Conservation (phyloP, 2,329 filamentous ascomycete genomes). For the Ampelomyces quisqualis region DNA sequence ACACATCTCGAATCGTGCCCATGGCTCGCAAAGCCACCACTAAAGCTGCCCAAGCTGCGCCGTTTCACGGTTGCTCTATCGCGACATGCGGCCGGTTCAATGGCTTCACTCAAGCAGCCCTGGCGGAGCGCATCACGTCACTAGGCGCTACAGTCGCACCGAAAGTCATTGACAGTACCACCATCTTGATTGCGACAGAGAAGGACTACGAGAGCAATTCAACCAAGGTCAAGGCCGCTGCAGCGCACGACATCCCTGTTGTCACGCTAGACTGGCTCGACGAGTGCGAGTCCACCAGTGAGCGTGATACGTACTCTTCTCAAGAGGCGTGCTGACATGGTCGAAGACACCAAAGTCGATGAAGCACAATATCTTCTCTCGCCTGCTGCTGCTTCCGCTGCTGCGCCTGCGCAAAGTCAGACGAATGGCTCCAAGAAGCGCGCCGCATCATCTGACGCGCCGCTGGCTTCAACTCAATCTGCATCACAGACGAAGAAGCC, state of each 20-base stretch:
- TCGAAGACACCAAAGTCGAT: slow-evolving; percentile 35
- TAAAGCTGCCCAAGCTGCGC: slow-evolving; percentile 23
- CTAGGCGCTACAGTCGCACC: slow-evolving; percentile 55
- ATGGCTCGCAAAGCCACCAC: slow-evolving; percentile 28
- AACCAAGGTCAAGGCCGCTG: slow-evolving; percentile 55
- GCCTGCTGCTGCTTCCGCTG: slow-evolving; percentile 5
- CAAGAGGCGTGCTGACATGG: not conserved
- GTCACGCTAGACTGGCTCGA: slow-evolving; percentile 64
- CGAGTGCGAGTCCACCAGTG: slow-evolving; percentile 52
- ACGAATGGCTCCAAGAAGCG: slow-evolving; percentile 35
- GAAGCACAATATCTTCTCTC: slow-evolving; percentile 44
- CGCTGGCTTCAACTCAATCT: slow-evolving; percentile 13
- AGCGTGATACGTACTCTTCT: slow-evolving; percentile 9
- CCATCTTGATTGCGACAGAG: slow-evolving; percentile 59
- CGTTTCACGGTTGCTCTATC: slow-evolving; percentile 55
- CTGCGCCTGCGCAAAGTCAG: slow-evolving; percentile 9
- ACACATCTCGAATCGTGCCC: slow-evolving; percentile 1
- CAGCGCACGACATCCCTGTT: slow-evolving; percentile 54
- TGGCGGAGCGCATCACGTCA: slow-evolving; percentile 51
- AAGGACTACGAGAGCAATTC: slow-evolving; percentile 54
- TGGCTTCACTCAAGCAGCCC: slow-evolving; percentile 52
- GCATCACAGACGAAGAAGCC: slow-evolving; percentile 21
- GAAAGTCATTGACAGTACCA: slow-evolving; percentile 53
- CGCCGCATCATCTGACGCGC: slow-evolving; percentile 24
- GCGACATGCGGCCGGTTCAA: slow-evolving; percentile 63